Evolutionary conservation across 2,329 filamentous ascomycete species (phyloP).

Genomic region (Paecilomyces dactylethromorphus): DNA sequence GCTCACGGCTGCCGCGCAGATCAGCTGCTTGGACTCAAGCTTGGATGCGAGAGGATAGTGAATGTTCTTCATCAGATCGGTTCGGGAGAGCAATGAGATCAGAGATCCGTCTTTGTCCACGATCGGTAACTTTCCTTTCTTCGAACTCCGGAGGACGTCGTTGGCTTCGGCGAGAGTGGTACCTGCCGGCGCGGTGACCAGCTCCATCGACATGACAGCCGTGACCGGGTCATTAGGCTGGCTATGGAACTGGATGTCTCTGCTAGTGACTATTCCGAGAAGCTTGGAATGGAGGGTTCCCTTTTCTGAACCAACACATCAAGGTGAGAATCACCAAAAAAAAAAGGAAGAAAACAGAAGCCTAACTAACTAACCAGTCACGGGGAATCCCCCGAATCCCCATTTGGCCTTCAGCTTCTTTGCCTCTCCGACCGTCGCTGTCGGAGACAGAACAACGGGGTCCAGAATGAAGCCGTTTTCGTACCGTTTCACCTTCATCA

Average conservation of each 20-base stretch:
- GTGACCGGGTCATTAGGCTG: constrained; percentile 66
- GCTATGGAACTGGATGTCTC: constrained; percentile 95
- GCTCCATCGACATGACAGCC: constrained; percentile 89
- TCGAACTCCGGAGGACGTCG: constrained; percentile 84
- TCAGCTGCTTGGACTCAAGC: constrained; percentile 93
- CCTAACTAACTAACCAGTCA: constrained; percentile 77
- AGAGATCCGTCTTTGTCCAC: constrained; percentile 79
- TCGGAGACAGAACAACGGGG: constrained; percentile 81
- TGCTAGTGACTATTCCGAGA: constrained; percentile 93
- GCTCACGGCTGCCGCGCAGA: constrained; percentile 90
- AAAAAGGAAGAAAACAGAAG: constrained; percentile 11
- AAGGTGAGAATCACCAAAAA: constrained; percentile 42
- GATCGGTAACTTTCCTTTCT: constrained; percentile 97
- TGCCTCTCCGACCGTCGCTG: constrained; percentile 83
- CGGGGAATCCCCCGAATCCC: constrained; percentile 97
- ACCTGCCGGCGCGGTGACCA: constrained; percentile 78
- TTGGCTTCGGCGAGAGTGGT: constrained; percentile 86
- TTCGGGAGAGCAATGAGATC: constrained; percentile 85
- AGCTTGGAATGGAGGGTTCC: constrained; percentile 93
- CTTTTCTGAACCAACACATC: constrained; percentile 74
- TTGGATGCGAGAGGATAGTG: constrained; percentile 96
- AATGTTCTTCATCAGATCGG: constrained; percentile 97
- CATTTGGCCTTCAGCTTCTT: constrained; percentile 93
- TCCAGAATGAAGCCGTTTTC: constrained; percentile 99
- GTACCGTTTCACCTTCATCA: constrained; percentile 96